Base-by-base conservation (phyloP, 768 basidiomycete genomes). In the Phylloporus sp. region DNA sequence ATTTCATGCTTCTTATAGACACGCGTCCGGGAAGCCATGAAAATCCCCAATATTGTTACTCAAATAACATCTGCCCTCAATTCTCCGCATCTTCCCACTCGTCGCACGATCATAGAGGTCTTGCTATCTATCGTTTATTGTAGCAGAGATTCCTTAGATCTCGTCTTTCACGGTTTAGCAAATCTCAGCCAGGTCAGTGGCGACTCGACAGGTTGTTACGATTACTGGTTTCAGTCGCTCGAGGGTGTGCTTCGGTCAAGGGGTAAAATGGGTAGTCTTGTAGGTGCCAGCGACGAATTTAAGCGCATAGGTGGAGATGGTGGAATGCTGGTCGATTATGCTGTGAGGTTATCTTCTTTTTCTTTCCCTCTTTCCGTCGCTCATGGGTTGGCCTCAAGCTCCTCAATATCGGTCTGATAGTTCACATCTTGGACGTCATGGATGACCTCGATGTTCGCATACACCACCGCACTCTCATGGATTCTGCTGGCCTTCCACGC, bases 281-380 rank as follows among this genome's bases (percentile, higher is more conserved):
- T 99, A 8, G 96, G 96, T 0, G 91, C 92, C 20, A 95, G 93
- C 56, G 90, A 94, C 13, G 93, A 97, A 55, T 79, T 94, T 45
- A 78, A 77, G 65, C 81, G 79, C 48, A 71, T 75, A 49, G 79
- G 78, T 37, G 81, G 84, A 32, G 63, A 80, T 17, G 84, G 87
- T 49, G 79, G 73, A 33, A 78, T 79, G 35, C 64, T 94, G 50
- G 85, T 84, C 50, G 92, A 95, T 42, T 95, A 94, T 56, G 86
- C 89, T 62, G 92, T 94, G 57, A 56, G 85, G 71, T 44, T 43
- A 28, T 37, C 22, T 44, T 46, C 15, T 5, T 37, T 44, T 46
- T 11, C 18, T 10, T 20, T 35, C 22, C 14, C 29, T 9, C 23
- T 32, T 44, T 21, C 17, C 18, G 23, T 46, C 17, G 27, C 60